Percentiles rank a stretch among this genome's conserved stretches.
phyloP scores from a whole-genome alignment of 2,329 filamentous ascomycete genomes.

The Colletotrichum sp. region DNA sequence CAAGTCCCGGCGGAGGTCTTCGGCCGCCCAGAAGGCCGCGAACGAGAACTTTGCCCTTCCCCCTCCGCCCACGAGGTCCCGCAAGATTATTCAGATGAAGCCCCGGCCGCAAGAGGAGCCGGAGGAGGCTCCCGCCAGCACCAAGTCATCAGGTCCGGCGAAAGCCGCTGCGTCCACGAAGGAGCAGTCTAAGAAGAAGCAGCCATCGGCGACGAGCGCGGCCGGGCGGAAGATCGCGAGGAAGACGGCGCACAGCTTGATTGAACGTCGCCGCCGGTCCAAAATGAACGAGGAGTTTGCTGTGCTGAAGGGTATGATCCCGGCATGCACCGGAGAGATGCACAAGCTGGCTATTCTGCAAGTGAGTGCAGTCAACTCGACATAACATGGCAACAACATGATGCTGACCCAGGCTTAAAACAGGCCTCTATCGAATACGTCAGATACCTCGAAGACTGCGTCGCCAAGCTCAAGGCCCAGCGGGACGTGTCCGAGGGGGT shows the following conservation, averaged over 20 bases:
- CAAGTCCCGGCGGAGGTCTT: conserved; percentile 58
- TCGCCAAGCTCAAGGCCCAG: conserved; percentile 76
- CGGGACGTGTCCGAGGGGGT: conserved; percentile 34
- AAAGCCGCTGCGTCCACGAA: conserved; percentile 23
- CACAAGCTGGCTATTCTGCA: conserved; percentile 96
- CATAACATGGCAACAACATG: neutral
- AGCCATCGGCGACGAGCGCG: conserved; percentile 76
- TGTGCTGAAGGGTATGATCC: conserved; percentile 92
- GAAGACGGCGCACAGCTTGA: conserved; percentile 95
- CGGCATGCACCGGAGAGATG: conserved; percentile 96
- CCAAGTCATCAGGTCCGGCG: conserved; percentile 6
- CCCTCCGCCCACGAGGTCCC: conserved; percentile 87
- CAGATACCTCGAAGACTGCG: conserved; percentile 89
- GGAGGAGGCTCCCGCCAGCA: conserved; percentile 23
- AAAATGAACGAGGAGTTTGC: conserved; percentile 99
- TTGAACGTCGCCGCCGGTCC: conserved; percentile 85
- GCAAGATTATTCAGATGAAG: conserved; percentile 99
- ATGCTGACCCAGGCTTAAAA: neutral
- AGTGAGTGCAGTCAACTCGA: conserved; percentile 53
- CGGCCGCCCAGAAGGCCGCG: conserved; percentile 45
- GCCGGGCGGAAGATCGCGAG: conserved; percentile 94
- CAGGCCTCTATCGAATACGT: conserved; percentile 97
- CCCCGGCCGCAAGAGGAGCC: conserved; percentile 55
- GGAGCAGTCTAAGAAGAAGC: conserved; percentile 70
- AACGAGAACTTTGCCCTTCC: conserved; percentile 80